A percentile compares a stretch with the other conserved stretches of the same genome.
Evolutionary conservation across 2,329 filamentous ascomycete species (phyloP).

Genomic region (Teratosphaeria zuluensis): DNA sequence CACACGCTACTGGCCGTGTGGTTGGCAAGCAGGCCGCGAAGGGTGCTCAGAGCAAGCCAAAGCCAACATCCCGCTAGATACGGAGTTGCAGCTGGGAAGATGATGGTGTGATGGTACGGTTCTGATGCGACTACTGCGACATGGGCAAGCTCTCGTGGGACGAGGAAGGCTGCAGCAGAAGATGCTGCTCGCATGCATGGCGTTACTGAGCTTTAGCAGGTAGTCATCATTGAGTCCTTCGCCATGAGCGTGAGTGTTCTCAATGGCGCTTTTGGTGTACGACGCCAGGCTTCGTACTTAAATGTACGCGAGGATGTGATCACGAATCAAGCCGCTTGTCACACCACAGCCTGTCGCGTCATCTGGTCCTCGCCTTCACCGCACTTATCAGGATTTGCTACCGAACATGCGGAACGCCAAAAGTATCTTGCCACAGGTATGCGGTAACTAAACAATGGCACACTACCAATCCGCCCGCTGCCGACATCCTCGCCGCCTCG

Average conservation of each 20-base stretch:
- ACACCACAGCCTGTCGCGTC: no score
- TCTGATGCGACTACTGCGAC: background rate
- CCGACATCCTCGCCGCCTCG: no score
- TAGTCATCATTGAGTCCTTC: constrained; percentile 1
- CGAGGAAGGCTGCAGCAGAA: background rate
- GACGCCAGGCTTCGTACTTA: background rate
- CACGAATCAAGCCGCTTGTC: no score
- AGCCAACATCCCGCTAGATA: constrained; percentile 73
- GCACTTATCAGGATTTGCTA: no score
- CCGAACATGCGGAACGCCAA: no score
- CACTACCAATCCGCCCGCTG: no score
- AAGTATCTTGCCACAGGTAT: no score
- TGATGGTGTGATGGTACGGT: background rate
- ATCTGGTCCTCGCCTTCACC: no score
- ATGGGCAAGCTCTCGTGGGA: background rate
- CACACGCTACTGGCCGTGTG: constrained; percentile 63
- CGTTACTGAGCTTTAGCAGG: constrained; percentile 1
- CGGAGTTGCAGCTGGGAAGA: background rate
- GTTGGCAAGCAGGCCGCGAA: constrained; percentile 92
- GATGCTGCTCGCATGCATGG: background rate
- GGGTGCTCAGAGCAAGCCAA: constrained; percentile 77
- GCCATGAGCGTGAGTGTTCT: background rate
- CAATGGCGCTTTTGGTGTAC: background rate
- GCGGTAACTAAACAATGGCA: no score
- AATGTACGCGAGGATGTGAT: no score